Evolutionary conservation across 1,284 basidiomycete genomes (phyloP).

Genomic region (Peniophora sp.): DNA sequence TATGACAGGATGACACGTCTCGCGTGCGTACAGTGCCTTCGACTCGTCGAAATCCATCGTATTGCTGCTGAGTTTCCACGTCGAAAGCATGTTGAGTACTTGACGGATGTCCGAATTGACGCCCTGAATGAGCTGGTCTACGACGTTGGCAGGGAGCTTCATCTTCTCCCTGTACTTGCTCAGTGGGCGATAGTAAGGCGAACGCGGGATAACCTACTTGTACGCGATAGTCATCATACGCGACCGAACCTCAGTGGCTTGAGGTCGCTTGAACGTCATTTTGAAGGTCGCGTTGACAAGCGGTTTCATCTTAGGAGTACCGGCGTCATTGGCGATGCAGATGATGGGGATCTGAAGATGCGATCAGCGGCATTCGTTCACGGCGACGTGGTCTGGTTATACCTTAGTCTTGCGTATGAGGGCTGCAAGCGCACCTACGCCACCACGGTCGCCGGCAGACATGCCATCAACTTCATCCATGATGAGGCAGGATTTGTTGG

Average conservation of each 20-base stretch:
- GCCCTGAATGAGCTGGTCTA: conserved; percentile 87
- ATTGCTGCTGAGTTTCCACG: conserved; percentile 78
- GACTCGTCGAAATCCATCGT: conserved; percentile 88
- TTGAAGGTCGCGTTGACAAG: conserved; percentile 69
- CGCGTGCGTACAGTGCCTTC: conserved; percentile 67
- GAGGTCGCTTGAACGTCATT: conserved; percentile 76
- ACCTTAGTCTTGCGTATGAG: conserved; percentile 94
- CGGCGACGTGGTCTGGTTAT: background rate
- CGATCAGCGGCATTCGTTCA: background rate
- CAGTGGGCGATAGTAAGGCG: background rate
- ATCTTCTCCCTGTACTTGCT: conserved; percentile 70
- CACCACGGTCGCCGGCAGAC: conserved; percentile 95
- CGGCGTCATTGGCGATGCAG: conserved; percentile 92
- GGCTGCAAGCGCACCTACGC: conserved; percentile 87
- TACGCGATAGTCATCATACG: conserved; percentile 83
- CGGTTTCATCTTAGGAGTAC: conserved; percentile 87
- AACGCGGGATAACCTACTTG: conserved; percentile 48
- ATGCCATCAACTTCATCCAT: conserved; percentile 99
- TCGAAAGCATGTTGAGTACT: conserved; percentile 96
- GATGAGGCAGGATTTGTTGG: conserved; percentile 81
- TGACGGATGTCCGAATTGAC: conserved; percentile 94
- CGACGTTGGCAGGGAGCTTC: conserved; percentile 83
- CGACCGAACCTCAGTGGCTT: conserved; percentile 69
- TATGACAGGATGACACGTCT: background rate
- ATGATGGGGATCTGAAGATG: conserved; percentile 82